Conservation (phyloP, 768 basidiomycete species). For the Xerocomellus chrysenteron region DNA sequence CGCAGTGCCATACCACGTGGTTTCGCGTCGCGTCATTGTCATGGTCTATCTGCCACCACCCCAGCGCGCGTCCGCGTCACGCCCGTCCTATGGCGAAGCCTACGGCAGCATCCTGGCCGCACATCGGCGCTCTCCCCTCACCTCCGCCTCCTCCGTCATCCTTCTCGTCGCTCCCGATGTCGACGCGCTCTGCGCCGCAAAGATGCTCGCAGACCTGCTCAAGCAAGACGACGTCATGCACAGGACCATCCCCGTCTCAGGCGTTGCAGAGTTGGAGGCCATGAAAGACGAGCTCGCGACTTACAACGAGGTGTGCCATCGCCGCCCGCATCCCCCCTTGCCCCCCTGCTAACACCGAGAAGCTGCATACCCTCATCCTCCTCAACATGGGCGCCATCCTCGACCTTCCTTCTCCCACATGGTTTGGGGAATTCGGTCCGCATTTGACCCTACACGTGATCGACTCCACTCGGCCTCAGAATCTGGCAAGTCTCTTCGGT, state of each 20-base stretch:
- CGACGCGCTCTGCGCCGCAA: constrained; percentile 88
- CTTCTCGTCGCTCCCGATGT: constrained; percentile 88
- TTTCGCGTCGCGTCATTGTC: not conserved
- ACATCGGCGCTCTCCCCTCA: constrained; percentile 69
- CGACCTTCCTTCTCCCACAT: constrained; percentile 70
- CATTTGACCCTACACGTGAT: constrained; percentile 84
- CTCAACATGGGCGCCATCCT: constrained; percentile 90
- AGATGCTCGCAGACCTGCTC: constrained; percentile 86
- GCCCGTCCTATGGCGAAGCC: constrained; percentile 68
- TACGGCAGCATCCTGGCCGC: constrained; percentile 70
- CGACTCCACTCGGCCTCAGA: constrained; percentile 89
- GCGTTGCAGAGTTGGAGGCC: constrained; percentile 70
- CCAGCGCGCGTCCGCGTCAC: constrained; percentile 55
- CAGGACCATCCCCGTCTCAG: constrained; percentile 85
- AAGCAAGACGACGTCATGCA: constrained; percentile 93
- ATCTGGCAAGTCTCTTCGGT: constrained; percentile 82
- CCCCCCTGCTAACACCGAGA: not conserved
- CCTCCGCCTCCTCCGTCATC: constrained; percentile 80
- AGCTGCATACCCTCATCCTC: constrained; percentile 89
- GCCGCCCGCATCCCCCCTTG: not conserved
- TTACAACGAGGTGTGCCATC: constrained; percentile 60
- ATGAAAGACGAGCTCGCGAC: constrained; percentile 64
- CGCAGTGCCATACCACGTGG: constrained; percentile 6
- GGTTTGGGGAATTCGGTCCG: constrained; percentile 72
- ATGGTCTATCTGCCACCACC: constrained; percentile 78